Base-by-base conservation (phyloP, 2,329 filamentous ascomycete genomes). In the Chaetomium olivaceum region DNA sequence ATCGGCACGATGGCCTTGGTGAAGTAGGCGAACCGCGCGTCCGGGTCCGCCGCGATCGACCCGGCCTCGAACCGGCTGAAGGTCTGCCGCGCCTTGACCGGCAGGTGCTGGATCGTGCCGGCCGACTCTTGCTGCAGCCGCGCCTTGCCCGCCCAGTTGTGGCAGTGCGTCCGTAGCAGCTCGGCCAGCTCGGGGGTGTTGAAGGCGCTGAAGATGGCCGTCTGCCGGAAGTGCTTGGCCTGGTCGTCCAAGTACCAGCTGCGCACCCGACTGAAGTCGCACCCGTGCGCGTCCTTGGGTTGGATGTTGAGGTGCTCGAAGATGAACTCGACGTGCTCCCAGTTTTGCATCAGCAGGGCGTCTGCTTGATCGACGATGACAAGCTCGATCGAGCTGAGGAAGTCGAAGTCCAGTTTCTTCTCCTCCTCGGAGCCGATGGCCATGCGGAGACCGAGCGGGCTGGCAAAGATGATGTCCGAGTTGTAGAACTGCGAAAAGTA, bases 401-500 rank as follows among this genome's bases (percentile, higher is more conserved):
- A 99, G 77, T 99, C 95, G 72, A 87, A 89, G 76, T 98, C 94
- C 43, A 85, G 84, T 74, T 82, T 81, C 73, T 82, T 82, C 71
- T 83, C 81, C 19, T 85, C 87, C 73, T 91, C 90, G 57, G 91
- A 90, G 52, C 94, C 93, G 72, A 99, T 93, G 51, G 93, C 92
- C 80, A 95, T 93, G 62, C 93, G 90, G 19, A 99, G 83, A 12
- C 95, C 95, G 3, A 99, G 82, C 0, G 95, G 92, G 71, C 92
- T 96, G 25, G 92, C 93, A 62, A 99, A 83, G 63, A 99, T 92
- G 70, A 99, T 93, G 76, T 99, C 95, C 11, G 93, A 97, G 76
- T 90, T 94, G 81, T 98, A 98, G 77, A 99, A 99, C 68, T 93
- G 91, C 0, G 94, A 86, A 80, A 96, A 99, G 76, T 91, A 95